Evolutionary conservation across 2,329 filamentous ascomycete genomes (phyloP), one percentile per base, ranked within the genome.

Genomic region (Trichoderma sp.): DNA sequence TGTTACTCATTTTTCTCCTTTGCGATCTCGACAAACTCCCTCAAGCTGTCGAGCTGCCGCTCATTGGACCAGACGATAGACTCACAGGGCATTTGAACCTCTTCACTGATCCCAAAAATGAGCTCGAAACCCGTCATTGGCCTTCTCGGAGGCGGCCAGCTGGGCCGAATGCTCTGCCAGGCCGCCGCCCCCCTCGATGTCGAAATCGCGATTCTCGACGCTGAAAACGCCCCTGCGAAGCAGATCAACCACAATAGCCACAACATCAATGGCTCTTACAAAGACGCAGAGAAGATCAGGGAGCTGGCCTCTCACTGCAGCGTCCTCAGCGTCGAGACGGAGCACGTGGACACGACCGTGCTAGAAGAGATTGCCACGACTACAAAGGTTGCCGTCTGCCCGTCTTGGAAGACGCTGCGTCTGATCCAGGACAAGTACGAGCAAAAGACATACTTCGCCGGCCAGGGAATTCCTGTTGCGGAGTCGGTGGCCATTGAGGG

Each of bases 131-230:
- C 83, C n/a, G 80, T 85, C 55, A 83, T 88, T 70, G 87, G 87
- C 70, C 81, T 88, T 68, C 80, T 88, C 1, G 87, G 87, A 73
- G 87, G 87, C 66, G 93, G 93, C 77, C 93, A 95, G 83, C 88
- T 99, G 53, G 96, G 95, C 73, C 93, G 93, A 75, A 98, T 98
- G 96, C 88, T 98, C 23, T 92, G 93, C 74, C 94, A 98, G 84
- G 91, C 92, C n/a, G 94, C 95, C 39, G 84, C 82, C 2, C 86
- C 84, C 3, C 88, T 97, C 71, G 94, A 93, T 76, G 90, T 97
- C 75, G 88, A 92, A 75, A 88, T 96, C 75, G 93, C 91, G 72
- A 87, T 97, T 53, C 88, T 97, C 61, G 95, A 98, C 80, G 89
- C 88, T 57, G 90, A 89, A 71, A 88, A 90, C 75, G 89, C 92